Evolutionary conservation across 2,329 filamentous ascomycete genomes (phyloP).

Genomic region (Arthroderma sp.): DNA sequence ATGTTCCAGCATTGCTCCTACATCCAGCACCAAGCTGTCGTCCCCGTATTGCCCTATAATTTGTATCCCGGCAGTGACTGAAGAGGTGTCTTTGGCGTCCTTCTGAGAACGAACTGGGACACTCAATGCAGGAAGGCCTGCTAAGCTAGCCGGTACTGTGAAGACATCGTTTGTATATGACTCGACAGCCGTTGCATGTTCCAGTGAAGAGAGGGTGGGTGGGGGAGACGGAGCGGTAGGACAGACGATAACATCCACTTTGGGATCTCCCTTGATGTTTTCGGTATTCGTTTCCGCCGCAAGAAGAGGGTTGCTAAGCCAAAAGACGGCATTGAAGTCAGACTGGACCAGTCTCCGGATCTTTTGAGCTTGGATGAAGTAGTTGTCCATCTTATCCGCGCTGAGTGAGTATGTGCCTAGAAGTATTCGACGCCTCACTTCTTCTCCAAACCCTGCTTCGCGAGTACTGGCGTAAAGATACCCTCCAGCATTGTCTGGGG

Average conservation of each 20-base stretch:
- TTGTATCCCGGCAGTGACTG: constrained; percentile 29
- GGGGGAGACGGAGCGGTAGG: constrained; percentile 73
- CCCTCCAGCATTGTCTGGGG: constrained; percentile 40
- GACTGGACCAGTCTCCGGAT: constrained; percentile 68
- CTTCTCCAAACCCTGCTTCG: constrained; percentile 61
- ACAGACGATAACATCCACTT: constrained; percentile 72
- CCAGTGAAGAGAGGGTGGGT: constrained; percentile 49
- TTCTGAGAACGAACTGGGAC: constrained; percentile 47
- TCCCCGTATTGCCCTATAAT: constrained; percentile 36
- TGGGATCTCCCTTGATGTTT: neutral
- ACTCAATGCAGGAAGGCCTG: constrained; percentile 77
- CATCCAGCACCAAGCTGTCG: constrained; percentile 29
- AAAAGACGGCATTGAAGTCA: constrained; percentile 76
- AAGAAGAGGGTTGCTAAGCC: constrained; percentile 51
- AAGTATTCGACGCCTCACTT: constrained; percentile 76
- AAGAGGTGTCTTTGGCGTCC: neutral
- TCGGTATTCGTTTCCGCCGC: neutral
- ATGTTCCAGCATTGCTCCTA: constrained; percentile 24
- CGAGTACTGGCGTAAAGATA: constrained; percentile 62
- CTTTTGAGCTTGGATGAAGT: constrained; percentile 87
- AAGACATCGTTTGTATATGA: constrained; percentile 89
- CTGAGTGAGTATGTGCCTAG: constrained; percentile 83
- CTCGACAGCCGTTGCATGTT: constrained; percentile 42
- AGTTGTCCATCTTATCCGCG: constrained; percentile 85
- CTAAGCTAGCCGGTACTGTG: constrained; percentile 86